These are phyloP conservation scores for Leishmania lainsoni DNA, from an alignment of 208 protist species.

Conservation along the genomic window DNA sequence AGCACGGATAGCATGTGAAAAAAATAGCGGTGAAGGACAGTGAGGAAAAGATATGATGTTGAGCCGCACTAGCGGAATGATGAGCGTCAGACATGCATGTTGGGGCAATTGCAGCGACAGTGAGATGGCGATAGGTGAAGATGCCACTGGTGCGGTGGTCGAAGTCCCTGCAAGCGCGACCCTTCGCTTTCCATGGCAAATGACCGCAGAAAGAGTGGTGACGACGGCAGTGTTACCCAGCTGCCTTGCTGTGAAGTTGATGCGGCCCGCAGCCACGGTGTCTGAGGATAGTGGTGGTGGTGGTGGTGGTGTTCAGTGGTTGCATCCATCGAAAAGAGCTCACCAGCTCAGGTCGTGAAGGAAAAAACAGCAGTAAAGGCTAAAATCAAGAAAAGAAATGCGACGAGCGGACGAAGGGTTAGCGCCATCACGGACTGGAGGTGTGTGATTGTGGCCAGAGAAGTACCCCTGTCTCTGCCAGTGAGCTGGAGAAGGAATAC, in stretches of 20 bases:
- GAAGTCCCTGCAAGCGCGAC: neutral
- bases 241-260: neutral
- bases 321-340: neutral
- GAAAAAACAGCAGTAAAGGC: neutral
- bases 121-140: neutral
- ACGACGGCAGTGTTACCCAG: neutral
- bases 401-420: too few species aligned
- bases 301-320: neutral
- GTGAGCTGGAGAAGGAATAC: too few species aligned
- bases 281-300: neutral
- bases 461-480: too few species aligned
- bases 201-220: neutral
- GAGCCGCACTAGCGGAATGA: neutral
- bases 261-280: neutral
- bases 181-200: constrained; percentile 1
- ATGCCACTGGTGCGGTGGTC: neutral
- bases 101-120: neutral
- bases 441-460: too few species aligned
- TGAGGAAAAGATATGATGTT: neutral
- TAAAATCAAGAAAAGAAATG: neutral
- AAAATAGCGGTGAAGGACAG: neutral
- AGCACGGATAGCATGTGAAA: neutral
- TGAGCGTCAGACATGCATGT: neutral
- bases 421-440: too few species aligned
- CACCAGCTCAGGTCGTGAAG: neutral